Base-by-base conservation (phyloP, 106 monocot species). In the Allium fistulosum region DNA sequence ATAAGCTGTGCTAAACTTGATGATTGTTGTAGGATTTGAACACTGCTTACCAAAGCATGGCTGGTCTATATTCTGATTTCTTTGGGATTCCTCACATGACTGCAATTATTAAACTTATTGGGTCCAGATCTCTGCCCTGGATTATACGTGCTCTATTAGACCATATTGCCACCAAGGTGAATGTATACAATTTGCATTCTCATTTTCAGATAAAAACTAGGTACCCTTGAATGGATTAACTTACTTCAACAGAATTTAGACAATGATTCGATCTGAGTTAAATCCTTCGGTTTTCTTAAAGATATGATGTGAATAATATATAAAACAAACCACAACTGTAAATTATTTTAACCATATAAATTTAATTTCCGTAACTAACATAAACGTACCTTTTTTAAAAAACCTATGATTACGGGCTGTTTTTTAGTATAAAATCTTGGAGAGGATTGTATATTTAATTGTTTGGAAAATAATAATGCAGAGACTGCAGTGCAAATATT, bases 81-180 rank as follows among this genome's bases (percentile, higher is more conserved):
- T 92, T 99, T 78, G 97, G 97, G 55, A 62, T 90, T 57, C 84
- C 83, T 60, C 97, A 99, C 74, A 90, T 99, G 85, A 78, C 77
- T 87, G 92, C 97, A 62, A 59, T 87, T 81, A 89, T 85, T 55
- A 77, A 87, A 71, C 87, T 93, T 73, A 49, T 99, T 22, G 92
- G 97, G 22, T 70, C 84, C 46, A 99, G 90, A 76, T 99, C 97
- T 58, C 71, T 99, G 68, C 92, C 97, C 50, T 88, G 86, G 80
- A 84, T 99, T 67, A 83, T 93, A 67, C 79, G 97, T 62, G 90
- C 97, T 71, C 64, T 99, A 50, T 58, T 99, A 46, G 97, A 99
- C 73, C 87, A 87, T 75, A 85, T 90, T 68, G 87, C 92, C 53
- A 79, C 71, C 61, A 92, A 92, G 89, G 92, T 92, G 62, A 76